Evolutionary conservation across 1,284 basidiomycete species (phyloP), one percentile per base, ranked within the genome.

Genomic region (Leucoagaricus sp.): DNA sequence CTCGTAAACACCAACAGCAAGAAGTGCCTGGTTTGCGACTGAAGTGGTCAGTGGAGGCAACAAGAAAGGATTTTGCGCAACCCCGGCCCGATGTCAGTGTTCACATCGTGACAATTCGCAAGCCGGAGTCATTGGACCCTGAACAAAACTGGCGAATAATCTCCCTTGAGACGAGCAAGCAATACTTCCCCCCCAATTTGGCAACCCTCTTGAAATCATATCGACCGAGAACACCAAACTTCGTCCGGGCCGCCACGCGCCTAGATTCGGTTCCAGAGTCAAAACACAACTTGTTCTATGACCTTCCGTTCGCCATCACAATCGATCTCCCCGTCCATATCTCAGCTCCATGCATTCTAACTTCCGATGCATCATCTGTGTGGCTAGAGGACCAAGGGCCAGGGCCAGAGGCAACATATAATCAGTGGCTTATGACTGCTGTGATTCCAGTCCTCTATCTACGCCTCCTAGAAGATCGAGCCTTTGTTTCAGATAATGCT

Each of bases 341-440:
- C 10, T 69, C 65, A 47, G 73, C 71, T 8, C 67, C 72, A 1
- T 75, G 75, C 57, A 64, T 71, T 40, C 62, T 76, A n/a, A 67
- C 70, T 7, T 62, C 69, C 3, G 70, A 73, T 54, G 60, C 74
- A 44, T 61, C 73, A 21, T 67, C 69, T 40, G 72, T 79, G 46
- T 69, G 75, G 4, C 58, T 71, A 34, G 73, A 74, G n/a, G n/a
- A n/a, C n/a, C 63, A 67, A 65, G 4, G 65, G 68, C 33, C 70
- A 71, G 31, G 68, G 63, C 56, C 60, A 4, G 76, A 76, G 54
- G 69, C 74, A 1, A 45, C 57, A 6, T 80, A 74, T 60, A 80
- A 81, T 55, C 63, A 56, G 12, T 80, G 77, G 77, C 62, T 81
- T 3, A 66, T 80, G 0, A 60, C 66, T 1, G 54, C 64, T 1